Percentiles rank a stretch among this genome's conserved stretches.
Evolutionary conservation across 371 early-diverging fungal species (phyloP).

Genomic region (Basidiobolus heterosporus): DNA sequence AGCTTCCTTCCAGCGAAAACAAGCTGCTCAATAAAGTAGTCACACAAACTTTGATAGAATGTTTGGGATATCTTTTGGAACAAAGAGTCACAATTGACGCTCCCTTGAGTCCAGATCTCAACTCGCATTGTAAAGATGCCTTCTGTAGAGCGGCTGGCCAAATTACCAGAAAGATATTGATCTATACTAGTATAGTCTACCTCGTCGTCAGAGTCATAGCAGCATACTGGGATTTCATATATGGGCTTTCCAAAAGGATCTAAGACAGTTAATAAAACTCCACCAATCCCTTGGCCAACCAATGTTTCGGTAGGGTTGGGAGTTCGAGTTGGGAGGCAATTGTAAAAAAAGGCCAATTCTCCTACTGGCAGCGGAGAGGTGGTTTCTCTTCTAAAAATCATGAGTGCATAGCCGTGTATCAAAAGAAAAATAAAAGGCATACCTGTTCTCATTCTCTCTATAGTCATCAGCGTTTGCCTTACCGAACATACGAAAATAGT

Average conservation of each 20-base stretch:
- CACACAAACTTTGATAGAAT: constrained; percentile 42
- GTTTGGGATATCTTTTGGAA: constrained; percentile 26
- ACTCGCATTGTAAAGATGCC: constrained; percentile 27
- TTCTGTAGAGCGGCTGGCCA: background rate
- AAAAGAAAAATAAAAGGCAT: background rate
- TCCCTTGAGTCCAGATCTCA: constrained; percentile 56
- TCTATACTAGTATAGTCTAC: constrained; percentile 16
- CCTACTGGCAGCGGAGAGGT: constrained; percentile 9
- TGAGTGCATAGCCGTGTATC: constrained; percentile 5
- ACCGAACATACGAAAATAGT: constrained; percentile 28
- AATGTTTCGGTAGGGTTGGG: constrained; percentile 35
- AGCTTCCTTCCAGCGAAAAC: constrained; percentile 5
- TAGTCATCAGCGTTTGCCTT: constrained; percentile 1
- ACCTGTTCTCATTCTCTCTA: background rate
- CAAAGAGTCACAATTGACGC: constrained; percentile 27
- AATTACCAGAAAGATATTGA: constrained; percentile 3
- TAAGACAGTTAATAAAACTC: constrained; percentile 39
- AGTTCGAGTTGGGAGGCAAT: constrained; percentile 22
- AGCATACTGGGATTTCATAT: constrained; percentile 13
- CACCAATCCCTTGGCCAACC: constrained; percentile 57
- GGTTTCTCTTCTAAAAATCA: constrained; percentile 1
- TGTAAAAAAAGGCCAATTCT: constrained; percentile 46
- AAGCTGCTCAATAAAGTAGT: constrained; percentile 43
- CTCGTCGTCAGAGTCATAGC: constrained; percentile 10
- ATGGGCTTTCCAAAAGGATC: constrained; percentile 21